Percentiles rank a stretch among this genome's conserved stretches.
These are phyloP conservation scores for Cornus controversa DNA, from an alignment of 148 eudicot genomes.

Conservation along the genomic window DNA sequence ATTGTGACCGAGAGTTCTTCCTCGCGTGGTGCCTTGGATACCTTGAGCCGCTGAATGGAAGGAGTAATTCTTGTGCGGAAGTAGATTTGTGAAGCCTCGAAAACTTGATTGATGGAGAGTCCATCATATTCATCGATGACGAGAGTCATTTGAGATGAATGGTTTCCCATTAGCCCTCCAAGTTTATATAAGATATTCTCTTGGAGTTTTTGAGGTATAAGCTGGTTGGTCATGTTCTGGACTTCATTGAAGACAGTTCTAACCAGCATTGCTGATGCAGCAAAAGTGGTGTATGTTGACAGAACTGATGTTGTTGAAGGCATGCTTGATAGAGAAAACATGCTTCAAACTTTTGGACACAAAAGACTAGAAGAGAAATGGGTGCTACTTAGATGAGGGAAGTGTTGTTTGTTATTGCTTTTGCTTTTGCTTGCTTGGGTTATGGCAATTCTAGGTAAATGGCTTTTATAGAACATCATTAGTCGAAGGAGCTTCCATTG, in stretches of 20 bases:
- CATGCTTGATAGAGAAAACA: background rate
- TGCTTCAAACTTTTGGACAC: background rate
- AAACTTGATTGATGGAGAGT: background rate
- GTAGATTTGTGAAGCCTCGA: conserved; percentile 6
- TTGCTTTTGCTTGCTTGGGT: background rate
- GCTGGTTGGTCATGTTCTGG: conserved; percentile 4
- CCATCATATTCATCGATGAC: conserved; percentile 16
- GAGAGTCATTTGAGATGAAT: conserved; percentile 2
- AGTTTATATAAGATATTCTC: conserved; percentile 11
- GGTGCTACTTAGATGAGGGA: background rate
- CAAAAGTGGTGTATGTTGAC: background rate
- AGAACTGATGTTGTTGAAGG: conserved; percentile 2
- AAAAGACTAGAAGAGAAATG: background rate
- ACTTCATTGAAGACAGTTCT: background rate
- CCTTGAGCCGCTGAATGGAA: conserved; percentile 6
- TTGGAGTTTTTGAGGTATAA: conserved; percentile 8
- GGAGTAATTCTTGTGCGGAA: conserved; percentile 4
- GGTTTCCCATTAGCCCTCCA: background rate
- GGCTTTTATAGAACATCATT: background rate
- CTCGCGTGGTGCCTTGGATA: conserved; percentile 4
- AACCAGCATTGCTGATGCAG: conserved; percentile 5
- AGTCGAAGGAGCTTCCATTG: background rate
- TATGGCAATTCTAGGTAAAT: background rate
- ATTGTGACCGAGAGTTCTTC: background rate
- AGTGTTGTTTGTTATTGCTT: background rate